Base-by-base conservation (phyloP, 2,329 filamentous ascomycete genomes). In the Alternaria consortialis region DNA sequence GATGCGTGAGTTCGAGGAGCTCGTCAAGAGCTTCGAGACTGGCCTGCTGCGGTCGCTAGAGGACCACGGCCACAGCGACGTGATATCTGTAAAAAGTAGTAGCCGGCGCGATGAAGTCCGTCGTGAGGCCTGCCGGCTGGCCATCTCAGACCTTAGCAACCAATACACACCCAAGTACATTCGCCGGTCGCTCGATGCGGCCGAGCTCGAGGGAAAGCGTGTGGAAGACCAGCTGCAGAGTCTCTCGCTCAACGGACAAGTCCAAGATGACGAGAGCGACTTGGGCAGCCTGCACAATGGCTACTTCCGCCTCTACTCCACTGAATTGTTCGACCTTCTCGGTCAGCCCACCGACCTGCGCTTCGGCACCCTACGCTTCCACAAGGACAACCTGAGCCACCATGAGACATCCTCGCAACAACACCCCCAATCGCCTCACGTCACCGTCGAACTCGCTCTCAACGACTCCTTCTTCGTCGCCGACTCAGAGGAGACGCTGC, bases 281-380 rank as follows among this genome's bases (percentile, higher is more conserved):
- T 62, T 74, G 52, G 65, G 65, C 52, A 63, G 55, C 60, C 67
- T 77, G 54, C 69, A 74, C 67, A 69, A 73, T 56, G 75, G 75
- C 69, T 69, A 77, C 66, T 77, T 77, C 58, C 67, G 75, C 44
- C 70, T 77, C 31, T 76, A 76, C 63, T 77, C 75, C 17, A 72
- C 74, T 46, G 71, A 75, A 63, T 70, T 77, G 9, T 77, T 77
- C 62, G 74, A 77, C 62, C 60, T 74, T 46, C 69, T 77, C 8
- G 74, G 73, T 52, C 73, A 76, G 63, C 75, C 75, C 39, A 71
- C 73, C 42, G 68, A 76, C 54, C 63, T 77, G 62, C 74, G 74
- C 63, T 72, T 77, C 53, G 75, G 75, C 58, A 77, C 75, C 42
- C 65, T 77, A 64, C 72, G 75, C 51, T 77, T 77, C 65, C 72